Evolutionary conservation across 805 yeast genomes (phyloP).

Genomic region (Candida nanaspora): DNA sequence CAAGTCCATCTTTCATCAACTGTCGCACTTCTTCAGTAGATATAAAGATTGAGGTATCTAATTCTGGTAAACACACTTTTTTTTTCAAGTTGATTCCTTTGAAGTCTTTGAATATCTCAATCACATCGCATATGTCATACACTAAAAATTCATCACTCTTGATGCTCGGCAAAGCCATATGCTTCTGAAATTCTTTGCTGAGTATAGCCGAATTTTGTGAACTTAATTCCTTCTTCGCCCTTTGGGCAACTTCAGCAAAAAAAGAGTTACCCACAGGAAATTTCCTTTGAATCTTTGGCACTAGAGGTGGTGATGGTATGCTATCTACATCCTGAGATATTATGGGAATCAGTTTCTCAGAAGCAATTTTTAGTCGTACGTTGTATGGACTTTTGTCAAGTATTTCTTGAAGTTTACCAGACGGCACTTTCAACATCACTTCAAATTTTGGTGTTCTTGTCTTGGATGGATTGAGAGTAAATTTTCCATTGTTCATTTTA

Average conservation of each 20-base stretch:
- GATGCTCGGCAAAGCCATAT: conserved; percentile 26
- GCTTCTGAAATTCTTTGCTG: conserved; percentile 22
- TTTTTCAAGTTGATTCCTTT: too few species aligned
- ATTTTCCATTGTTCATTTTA: conserved; percentile 12
- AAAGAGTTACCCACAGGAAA: conserved; percentile 17
- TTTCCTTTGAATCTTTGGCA: conserved; percentile 1
- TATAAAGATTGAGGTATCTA: too few species aligned
- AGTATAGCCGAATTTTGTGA: conserved; percentile 15
- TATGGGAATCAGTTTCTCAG: too few species aligned
- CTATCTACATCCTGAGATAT: too few species aligned
- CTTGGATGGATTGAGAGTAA: conserved; percentile 7
- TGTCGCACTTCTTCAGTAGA: background rate
- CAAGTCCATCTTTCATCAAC: background rate
- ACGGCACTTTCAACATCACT: conserved; percentile 10
- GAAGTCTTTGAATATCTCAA: too few species aligned
- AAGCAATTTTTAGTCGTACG: too few species aligned
- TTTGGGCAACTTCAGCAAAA: conserved; percentile 33
- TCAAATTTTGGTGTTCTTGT: conserved; percentile 5
- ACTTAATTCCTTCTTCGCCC: conserved; percentile 18
- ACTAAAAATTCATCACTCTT: conserved; percentile 28
- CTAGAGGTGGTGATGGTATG: too few species aligned
- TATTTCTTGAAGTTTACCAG: conserved; percentile 5
- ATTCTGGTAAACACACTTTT: too few species aligned
- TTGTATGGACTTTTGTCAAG: background rate
- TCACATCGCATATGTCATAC: conserved; percentile 4